Base-by-base conservation (phyloP, 805 yeast genomes). In the Sungouiozyma intestinalis region DNA sequence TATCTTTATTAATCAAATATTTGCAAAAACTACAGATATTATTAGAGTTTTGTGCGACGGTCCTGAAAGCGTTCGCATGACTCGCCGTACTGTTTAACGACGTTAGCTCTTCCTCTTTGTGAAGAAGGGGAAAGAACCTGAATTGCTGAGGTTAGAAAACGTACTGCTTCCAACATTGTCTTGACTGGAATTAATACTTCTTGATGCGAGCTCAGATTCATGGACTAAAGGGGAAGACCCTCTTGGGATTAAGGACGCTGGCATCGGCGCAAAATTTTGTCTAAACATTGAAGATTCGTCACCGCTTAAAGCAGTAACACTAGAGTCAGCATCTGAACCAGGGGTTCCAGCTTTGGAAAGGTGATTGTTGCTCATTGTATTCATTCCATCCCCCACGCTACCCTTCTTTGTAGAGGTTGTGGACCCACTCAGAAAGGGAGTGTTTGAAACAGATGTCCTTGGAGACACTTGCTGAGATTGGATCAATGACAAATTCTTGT, bases 61-160 rank as follows among this genome's bases (percentile, higher is more conserved):
- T n/a, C n/a, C n/a, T n/a, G n/a, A n/a, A n/a, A n/a, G n/a, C n/a
- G n/a, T n/a, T n/a, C n/a, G n/a, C n/a, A n/a, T n/a, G n/a, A n/a
- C n/a, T n/a, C n/a, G n/a, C n/a, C n/a, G n/a, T n/a, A n/a, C n/a
- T n/a, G n/a, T n/a, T n/a, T 7, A 24, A 24, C 11, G 29, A 24
- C 29, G 29, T n/a, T 34, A 24, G 11, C 41, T 45, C 32, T 48
- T 52, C 38, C 46, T 51, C 36, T 47, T 49, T 29, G 49, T 45
- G 35, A 53, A 52, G 35, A 53, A 52, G 11, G 56, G 44, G 36
- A 53, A 53, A 24, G 6, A 7, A 7, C 29, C 29, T 6, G 29
- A 24, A 24, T 24, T 24, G 9, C 9, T 11, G 11, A 24, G 9
- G 11, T 24, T 24, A 24, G 29, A 24, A 24, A 7, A 7, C 11